phyloP scores from a whole-genome alignment of 306 rosid species.

The Rosa chinensis region DNA sequence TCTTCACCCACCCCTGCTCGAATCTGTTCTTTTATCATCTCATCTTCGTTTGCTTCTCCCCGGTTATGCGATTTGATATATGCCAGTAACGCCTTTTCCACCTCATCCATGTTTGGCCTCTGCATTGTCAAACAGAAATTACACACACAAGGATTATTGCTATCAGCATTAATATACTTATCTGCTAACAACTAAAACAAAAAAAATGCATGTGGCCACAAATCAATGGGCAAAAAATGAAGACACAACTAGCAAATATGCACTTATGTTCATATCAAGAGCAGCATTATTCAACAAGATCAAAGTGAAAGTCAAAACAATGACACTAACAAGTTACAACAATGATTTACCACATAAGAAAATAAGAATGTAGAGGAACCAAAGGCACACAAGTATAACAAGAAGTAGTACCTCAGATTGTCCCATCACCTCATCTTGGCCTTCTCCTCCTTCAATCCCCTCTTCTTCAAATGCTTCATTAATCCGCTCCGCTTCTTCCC shows the following conservation, averaged over 20 bases:
- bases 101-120: conserved; percentile 2
- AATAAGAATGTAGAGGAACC: not conserved
- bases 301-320: not conserved
- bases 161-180: not conserved
- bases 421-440: conserved; percentile 4
- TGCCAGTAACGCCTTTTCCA: not conserved
- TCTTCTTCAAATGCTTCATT: not conserved
- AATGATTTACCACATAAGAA: not conserved
- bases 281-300: not conserved
- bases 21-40: not conserved
- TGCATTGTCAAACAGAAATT: conserved; percentile 6
- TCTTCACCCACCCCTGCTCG: not conserved
- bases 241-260: not conserved
- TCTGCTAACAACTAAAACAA: not conserved
- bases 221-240: not conserved
- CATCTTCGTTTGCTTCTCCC: not conserved
- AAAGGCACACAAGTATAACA: not conserved
- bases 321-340: not conserved
- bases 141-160: not conserved
- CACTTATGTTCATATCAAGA: not conserved
- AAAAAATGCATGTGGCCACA: not conserved
- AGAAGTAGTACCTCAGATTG: conserved; percentile 10
- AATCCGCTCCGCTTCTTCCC: conserved; percentile 3
- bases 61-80: not conserved
- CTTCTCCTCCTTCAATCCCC: conserved; percentile 6